Evolutionary conservation across 805 yeast genomes (phyloP), one percentile per base, ranked within the genome.

Genomic region (Gaillardinia entomophila): DNA sequence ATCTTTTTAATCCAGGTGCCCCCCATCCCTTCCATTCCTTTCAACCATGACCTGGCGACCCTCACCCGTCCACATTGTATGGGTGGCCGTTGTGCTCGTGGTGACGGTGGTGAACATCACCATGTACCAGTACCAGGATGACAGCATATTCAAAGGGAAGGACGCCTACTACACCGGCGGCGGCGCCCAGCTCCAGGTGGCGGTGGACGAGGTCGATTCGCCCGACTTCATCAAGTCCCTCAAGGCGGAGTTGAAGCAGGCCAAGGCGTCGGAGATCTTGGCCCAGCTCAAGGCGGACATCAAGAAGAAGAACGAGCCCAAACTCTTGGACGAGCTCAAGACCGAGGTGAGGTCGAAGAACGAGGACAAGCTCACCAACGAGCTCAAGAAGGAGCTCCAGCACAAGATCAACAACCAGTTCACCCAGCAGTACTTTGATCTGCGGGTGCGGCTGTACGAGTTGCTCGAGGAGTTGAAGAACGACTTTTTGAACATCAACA

Each of bases 181-280:
- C 25, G 24, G 10, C 12, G 12, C 4, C 15, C 4, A 30, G 3
- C 35, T 38, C 24, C 31, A 30, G 17, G 28, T 15, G 10, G 30
- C 37, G 13, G 25, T 36, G 22, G 40, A 36, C 10, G 3, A 10
- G 6, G 17, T 36, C 25, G 29, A 33, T 22, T 22, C 33, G 15
- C 33, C 26, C 25, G 40, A 36, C 16, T 38, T 35, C 23, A 15
- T 32, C 13, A 17, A 26, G 16, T 14, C 36, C 10, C 31, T 38
- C n/a, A 31, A 34, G 12, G 24, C 30, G 14, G 42, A 38, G 11
- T 4, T 38, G 20, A 14, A 30, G 20, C 37, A 27, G 3, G 24
- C 32, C 6, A 32, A 38, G 24, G 26, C 36, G 22, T 13, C 8
- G 18, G 40, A 38, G 17, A 30, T 38, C 10, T 10, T 19, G 8